Evolutionary conservation across 2,329 filamentous ascomycete genomes (phyloP), one percentile per base, ranked within the genome.

Genomic region (Ophiostoma piceae): DNA sequence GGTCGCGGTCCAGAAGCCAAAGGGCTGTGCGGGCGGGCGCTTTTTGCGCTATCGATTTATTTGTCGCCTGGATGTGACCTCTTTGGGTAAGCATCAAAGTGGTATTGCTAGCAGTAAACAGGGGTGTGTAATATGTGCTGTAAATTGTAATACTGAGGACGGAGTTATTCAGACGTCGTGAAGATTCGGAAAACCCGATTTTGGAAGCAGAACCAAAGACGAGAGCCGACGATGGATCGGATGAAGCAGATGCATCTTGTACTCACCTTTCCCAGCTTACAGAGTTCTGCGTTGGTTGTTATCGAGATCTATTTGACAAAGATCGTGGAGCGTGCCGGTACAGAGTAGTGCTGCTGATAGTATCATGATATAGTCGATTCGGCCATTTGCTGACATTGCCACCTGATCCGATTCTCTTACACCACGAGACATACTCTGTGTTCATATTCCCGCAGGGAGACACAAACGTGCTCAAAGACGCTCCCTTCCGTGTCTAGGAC

Each of bases 41-140:
- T 32, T 62, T 32, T 8, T 62, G 57, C 57, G 57, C 57, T 62
- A 62, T 62, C 32, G 57, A 19, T 57, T 57, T 62, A 29, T 62
- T 60, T 32, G 57, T 62, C 57, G 12, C 26, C 26, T 62, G 12
- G 26, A 57, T 57, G 51, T 57, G 22, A 16, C 51, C 22, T 16
- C n/a, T 57, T 62, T 32, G 12, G 57, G 57, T 32, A 62, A 62
- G 57, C 11, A 35, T 1, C 2, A 35, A 3, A 26, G 26, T 62
- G 35, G 35, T 62, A 11, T 62, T 62, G 51, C 51, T 57, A 57
- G 16, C 26, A 35, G 26, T 29, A 35, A 35, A 12, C 57, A 62
- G 57, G 57, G 51, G 11, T 57, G 6, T 47, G 35, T 8, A 35
- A 35, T 39, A 22, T n/a, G 7, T 16, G 22, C 51, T 57, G 19